Evolutionary conservation across 345 rosid genomes (phyloP), one percentile per base, ranked within the genome.

Genomic region (Boechera retrofracta): DNA sequence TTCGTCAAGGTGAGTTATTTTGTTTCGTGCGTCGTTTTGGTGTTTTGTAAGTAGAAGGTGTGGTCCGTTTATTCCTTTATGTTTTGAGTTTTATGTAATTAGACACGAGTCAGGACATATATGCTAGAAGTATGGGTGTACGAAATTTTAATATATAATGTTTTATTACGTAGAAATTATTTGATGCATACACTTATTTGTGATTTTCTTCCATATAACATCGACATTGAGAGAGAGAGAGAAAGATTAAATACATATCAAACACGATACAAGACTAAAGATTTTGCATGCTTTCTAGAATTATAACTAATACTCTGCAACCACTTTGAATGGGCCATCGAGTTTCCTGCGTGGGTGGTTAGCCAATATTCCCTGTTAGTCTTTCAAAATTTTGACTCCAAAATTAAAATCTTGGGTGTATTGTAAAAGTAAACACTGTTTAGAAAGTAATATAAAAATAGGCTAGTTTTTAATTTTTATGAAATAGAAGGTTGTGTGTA

Each of bases 221-320:
- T 10, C 44, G 10, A 10, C 13, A 39, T 10, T 10, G 44, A 35
- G 55, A 64, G 38, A 7, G 32, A 51, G 44, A 49, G 41, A 4
- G 9, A 49, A 29, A 48, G 16, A 16, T 39, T 11, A 41, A 3
- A 35, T 35, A 35, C 38, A 35, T 35, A 35, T 41, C 10, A 41
- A 41, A 10, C 44, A 41, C 44, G 11, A 39, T 39, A 39, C 12
- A 39, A 13, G 44, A 39, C 24, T 53, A 36, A 12, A 44, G 44
- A 38, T 32, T 32, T 47, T 51, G 48, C 35, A 61, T 61, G 45
- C 48, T 61, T 61, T 76, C 31, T 69, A 68, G 45, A 69, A 69
- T 41, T 69, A 47, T 75, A 76, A 76, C 54, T 68, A 76, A 61
- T 61, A 69, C 74, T 69, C 52, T 60, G n/a, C 55, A 76, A 76